phyloP scores from a whole-genome alignment of 768 basidiomycete species.

The Rhodosporidiobolus sp. region DNA sequence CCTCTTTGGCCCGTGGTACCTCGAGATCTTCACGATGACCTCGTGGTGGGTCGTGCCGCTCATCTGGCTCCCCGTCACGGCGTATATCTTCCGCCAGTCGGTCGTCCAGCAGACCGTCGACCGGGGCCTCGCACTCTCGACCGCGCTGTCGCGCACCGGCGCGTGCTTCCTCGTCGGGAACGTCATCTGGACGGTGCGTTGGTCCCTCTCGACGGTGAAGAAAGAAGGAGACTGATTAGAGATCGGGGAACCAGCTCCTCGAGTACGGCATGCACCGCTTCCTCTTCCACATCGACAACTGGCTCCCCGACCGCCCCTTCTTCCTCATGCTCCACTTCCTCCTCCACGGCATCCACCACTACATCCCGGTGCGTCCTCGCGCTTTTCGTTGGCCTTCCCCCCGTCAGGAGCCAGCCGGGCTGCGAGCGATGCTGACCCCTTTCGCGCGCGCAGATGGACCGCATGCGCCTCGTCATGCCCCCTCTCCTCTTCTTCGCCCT shows the following conservation, averaged over 20 bases:
- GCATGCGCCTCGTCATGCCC: slow-evolving; percentile 94
- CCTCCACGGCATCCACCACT: slow-evolving; percentile 94
- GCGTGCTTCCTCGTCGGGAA: slow-evolving; percentile 79
- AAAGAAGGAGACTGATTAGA: too few species aligned
- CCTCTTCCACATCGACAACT: slow-evolving; percentile 89
- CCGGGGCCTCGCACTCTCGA: slow-evolving; percentile 1
- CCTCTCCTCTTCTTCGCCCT: slow-evolving; percentile 74
- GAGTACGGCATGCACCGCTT: slow-evolving; percentile 94
- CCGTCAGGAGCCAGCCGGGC: too few species aligned
- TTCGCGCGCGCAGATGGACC: slow-evolving; percentile 26
- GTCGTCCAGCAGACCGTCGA: slow-evolving; percentile 67
- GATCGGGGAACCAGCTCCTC: slow-evolving; percentile 31
- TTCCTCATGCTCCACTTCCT: slow-evolving; percentile 86
- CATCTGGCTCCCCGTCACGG: slow-evolving; percentile 83
- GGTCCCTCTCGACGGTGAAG: not conserved
- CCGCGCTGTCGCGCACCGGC: slow-evolving; percentile 54
- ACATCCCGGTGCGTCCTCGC: slow-evolving; percentile 67
- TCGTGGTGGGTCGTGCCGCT: slow-evolving; percentile 90
- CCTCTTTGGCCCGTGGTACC: slow-evolving; percentile 73
- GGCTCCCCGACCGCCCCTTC: slow-evolving; percentile 74
- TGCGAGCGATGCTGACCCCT: not conserved
- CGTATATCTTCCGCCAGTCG: slow-evolving; percentile 77
- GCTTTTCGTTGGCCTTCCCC: not conserved
- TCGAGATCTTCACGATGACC: slow-evolving; percentile 84
- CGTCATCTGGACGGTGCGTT: slow-evolving; percentile 76